These are phyloP conservation scores for Chlamydomonas sphaeroides DNA, from an alignment of 139 green algal genomes.

Conservation along the genomic window DNA sequence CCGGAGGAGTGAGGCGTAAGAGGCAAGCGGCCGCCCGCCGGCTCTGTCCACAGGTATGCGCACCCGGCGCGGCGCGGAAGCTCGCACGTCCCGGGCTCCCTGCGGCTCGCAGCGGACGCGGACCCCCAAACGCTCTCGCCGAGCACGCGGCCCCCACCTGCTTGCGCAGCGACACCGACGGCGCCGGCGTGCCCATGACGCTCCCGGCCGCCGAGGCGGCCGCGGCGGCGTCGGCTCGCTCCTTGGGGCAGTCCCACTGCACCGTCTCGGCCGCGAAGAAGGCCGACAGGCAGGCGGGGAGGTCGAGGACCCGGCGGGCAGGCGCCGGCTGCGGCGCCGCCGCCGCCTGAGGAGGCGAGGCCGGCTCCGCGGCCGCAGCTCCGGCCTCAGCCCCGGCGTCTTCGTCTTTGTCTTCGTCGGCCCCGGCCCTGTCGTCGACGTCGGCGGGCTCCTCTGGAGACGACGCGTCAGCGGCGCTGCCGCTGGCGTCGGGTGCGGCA, in stretches of 20 bases:
- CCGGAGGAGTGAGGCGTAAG: too few relatives aligned
- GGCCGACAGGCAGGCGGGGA: conserved; percentile 49
- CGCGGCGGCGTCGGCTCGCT: conserved; percentile 13
- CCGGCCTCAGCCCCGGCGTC: neutral
- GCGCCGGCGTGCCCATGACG: neutral
- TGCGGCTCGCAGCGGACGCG: too few relatives aligned
- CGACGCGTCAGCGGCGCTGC: too few relatives aligned
- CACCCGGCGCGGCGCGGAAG: too few relatives aligned
- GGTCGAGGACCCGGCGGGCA: conserved; percentile 1
- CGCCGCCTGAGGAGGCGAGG: neutral
- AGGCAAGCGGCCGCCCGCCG: too few relatives aligned
- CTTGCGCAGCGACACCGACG: conserved; percentile 6
- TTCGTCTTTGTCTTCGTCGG: neutral
- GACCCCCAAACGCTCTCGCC: too few relatives aligned
- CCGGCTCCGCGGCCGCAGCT: neutral
- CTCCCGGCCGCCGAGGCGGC: conserved; percentile 3
- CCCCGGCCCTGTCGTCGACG: neutral
- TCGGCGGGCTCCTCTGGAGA: too few relatives aligned
- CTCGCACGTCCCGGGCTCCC: too few relatives aligned
- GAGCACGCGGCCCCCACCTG: conserved; percentile 13
- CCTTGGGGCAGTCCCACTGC: conserved; percentile 62
- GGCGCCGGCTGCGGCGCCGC: neutral
- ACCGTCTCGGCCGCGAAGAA: conserved; percentile 66
- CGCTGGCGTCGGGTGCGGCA: too few relatives aligned
- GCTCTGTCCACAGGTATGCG: too few relatives aligned